Evolutionary conservation across 148 eudicot genomes (phyloP).

Genomic region (Talinum fruticosum): DNA sequence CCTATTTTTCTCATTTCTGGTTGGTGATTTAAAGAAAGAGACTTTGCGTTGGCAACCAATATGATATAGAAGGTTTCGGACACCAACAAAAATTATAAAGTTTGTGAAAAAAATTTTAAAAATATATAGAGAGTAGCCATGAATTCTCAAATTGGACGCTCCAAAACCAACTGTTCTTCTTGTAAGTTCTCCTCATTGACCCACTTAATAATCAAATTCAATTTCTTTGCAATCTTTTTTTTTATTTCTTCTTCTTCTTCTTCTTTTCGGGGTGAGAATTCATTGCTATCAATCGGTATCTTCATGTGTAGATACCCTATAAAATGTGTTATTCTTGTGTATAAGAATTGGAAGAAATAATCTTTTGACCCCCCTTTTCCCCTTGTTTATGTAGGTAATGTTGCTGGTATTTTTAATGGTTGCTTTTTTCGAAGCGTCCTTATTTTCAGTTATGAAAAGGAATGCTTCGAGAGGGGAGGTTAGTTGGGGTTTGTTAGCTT

Average conservation of each 20-base stretch:
- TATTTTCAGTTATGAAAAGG: neutral
- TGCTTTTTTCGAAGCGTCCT: neutral
- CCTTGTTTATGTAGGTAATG: conserved; percentile 22
- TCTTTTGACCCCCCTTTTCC: neutral
- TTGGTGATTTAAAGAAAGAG: conserved; percentile 19
- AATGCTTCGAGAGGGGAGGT: neutral
- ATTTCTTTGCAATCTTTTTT: conserved; percentile 27
- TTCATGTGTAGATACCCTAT: neutral
- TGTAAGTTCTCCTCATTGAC: conserved; percentile 34
- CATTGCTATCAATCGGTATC: neutral
- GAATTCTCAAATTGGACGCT: conserved; percentile 25
- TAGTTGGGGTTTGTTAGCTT: conserved; percentile 1
- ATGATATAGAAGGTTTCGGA: neutral
- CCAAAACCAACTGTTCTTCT: conserved; percentile 17
- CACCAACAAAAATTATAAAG: neutral
- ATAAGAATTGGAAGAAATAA: conserved; percentile 4
- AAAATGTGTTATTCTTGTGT: neutral
- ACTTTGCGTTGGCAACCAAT: conserved; percentile 12
- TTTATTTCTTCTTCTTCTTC: conserved; percentile 11
- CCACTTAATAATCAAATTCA: conserved; percentile 21
- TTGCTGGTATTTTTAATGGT: conserved; percentile 3
- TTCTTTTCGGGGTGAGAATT: neutral
- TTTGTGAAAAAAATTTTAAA: neutral
- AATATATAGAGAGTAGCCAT: neutral
- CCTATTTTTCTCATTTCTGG: conserved; percentile 16